A percentile compares a stretch with the other conserved stretches of the same genome.
These are phyloP conservation scores for Fusarium devonianum DNA, from an alignment of 2,329 filamentous ascomycete genomes.

Conservation along the genomic window DNA sequence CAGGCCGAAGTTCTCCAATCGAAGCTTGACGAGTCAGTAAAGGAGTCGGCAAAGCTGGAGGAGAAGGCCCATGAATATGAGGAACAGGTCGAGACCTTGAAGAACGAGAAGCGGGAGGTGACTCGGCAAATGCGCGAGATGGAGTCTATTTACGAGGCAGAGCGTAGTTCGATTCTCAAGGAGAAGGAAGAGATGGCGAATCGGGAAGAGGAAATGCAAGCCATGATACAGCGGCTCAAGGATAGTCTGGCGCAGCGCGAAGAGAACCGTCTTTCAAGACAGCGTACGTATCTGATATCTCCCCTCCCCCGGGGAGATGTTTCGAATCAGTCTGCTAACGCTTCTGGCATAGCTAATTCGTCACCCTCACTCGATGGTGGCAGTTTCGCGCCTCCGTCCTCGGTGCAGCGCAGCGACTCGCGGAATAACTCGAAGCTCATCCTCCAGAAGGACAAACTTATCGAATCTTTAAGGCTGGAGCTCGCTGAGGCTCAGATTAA, in stretches of 20 bases:
- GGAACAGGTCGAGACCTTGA: slow-evolving; percentile 79
- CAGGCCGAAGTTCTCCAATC: slow-evolving; percentile 85
- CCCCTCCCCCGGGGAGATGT: not conserved
- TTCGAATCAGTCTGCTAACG: slow-evolving; percentile 33
- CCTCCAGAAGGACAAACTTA: slow-evolving; percentile 94
- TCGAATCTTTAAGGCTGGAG: slow-evolving; percentile 89
- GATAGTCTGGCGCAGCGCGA: slow-evolving; percentile 83
- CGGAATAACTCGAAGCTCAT: slow-evolving; percentile 88
- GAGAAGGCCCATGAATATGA: slow-evolving; percentile 88
- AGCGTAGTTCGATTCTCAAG: slow-evolving; percentile 84
- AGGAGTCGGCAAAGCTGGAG: slow-evolving; percentile 86
- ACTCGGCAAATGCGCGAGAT: slow-evolving; percentile 87
- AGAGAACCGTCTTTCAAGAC: slow-evolving; percentile 64
- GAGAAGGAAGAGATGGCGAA: slow-evolving; percentile 89
- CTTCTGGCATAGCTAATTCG: slow-evolving; percentile 54
- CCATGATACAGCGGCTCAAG: slow-evolving; percentile 89
- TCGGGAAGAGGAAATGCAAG: slow-evolving; percentile 88
- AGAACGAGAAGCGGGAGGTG: slow-evolving; percentile 85
- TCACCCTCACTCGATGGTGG: slow-evolving; percentile 75
- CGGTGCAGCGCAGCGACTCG: slow-evolving; percentile 85
- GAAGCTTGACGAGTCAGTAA: slow-evolving; percentile 82
- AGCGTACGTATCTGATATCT: slow-evolving; percentile 54
- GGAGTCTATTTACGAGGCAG: slow-evolving; percentile 90
- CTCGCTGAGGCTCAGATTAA: slow-evolving; percentile 96
- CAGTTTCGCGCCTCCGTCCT: slow-evolving; percentile 86